Percentiles rank a stretch among this genome's conserved stretches.
Evolutionary conservation across 176 grass and related monocot species (phyloP).

Genomic region (Zea luxurians): DNA sequence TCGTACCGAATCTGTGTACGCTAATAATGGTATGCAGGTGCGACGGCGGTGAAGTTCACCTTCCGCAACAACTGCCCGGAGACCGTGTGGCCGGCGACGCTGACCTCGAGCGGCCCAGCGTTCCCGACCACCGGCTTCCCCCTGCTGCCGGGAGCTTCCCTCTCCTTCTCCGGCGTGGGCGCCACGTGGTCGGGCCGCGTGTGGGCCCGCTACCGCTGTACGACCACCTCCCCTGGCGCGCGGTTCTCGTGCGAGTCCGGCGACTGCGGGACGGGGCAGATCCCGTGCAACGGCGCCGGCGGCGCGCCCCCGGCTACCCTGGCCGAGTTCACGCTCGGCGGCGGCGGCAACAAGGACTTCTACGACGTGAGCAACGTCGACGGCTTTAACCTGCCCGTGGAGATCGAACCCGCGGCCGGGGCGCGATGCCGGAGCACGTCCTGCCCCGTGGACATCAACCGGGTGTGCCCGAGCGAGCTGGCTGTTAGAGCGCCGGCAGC

Average conservation of each 20-base stretch:
- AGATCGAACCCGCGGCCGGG: slow-evolving; percentile 23
- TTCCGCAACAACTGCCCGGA: slow-evolving; percentile 59
- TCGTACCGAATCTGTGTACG: neutral
- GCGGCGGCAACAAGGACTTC: slow-evolving; percentile 34
- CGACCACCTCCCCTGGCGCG: neutral
- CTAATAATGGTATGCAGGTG: slow-evolving; percentile 3
- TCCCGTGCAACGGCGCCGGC: slow-evolving; percentile 48
- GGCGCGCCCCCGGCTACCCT: slow-evolving; percentile 48
- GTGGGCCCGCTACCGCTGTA: slow-evolving; percentile 57
- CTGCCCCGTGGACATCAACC: slow-evolving; percentile 50
- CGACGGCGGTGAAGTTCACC: slow-evolving; percentile 45
- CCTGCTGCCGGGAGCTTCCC: slow-evolving; percentile 25
- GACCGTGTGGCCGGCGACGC: slow-evolving; percentile 51
- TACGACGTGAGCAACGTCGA: slow-evolving; percentile 70
- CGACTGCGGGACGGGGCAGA: slow-evolving; percentile 50
- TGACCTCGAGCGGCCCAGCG: neutral
- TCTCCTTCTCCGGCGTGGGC: slow-evolving; percentile 15
- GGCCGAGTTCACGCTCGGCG: slow-evolving; percentile 59
- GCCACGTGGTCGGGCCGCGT: slow-evolving; percentile 55
- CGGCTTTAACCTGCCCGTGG: slow-evolving; percentile 64
- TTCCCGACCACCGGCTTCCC: slow-evolving; percentile 56
- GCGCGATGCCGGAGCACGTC: neutral
- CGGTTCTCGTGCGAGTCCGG: slow-evolving; percentile 55
- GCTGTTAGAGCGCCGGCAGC: neutral
- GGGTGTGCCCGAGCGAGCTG: slow-evolving; percentile 49